Percentiles rank a stretch among this genome's conserved stretches.
phyloP scores from a whole-genome alignment of 106 monocot genomes.

The Dendrobium huoshanense region DNA sequence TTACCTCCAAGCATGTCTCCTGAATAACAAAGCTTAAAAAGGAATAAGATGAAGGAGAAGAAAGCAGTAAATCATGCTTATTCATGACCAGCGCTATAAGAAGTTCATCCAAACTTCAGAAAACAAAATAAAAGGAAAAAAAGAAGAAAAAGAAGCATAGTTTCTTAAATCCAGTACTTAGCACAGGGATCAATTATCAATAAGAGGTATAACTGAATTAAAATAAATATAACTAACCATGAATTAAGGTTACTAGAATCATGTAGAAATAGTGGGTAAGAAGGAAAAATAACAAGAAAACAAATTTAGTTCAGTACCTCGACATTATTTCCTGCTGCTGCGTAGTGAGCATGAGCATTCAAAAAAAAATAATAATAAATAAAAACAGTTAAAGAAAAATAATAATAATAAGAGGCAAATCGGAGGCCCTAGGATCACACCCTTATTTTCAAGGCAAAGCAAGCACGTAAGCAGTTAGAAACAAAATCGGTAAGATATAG shows the following conservation, averaged over 20 bases:
- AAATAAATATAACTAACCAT: not conserved
- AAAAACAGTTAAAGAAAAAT: not conserved
- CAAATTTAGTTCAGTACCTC: not conserved
- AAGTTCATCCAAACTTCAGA: not conserved
- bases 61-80: too few relatives aligned
- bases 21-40: not conserved
- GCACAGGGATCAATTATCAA: not conserved
- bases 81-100: not conserved
- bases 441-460: not conserved
- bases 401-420: not conserved
- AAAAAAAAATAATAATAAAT: not conserved
- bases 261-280: not conserved
- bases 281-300: not conserved
- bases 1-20: constrained; percentile 34
- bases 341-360: not conserved
- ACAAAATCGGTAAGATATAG: not conserved
- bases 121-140: not conserved
- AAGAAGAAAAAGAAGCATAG: not conserved
- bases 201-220: not conserved
- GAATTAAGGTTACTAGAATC: not conserved
- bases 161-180: not conserved
- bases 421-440: not conserved
- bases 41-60: too few relatives aligned
- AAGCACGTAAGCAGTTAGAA: not conserved
- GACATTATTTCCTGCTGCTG: not conserved